Percentiles rank a stretch among this genome's conserved stretches.
These are phyloP conservation scores for Anisodus tanguticus DNA, from an alignment of 257 asterid genomes.

Conservation along the genomic window DNA sequence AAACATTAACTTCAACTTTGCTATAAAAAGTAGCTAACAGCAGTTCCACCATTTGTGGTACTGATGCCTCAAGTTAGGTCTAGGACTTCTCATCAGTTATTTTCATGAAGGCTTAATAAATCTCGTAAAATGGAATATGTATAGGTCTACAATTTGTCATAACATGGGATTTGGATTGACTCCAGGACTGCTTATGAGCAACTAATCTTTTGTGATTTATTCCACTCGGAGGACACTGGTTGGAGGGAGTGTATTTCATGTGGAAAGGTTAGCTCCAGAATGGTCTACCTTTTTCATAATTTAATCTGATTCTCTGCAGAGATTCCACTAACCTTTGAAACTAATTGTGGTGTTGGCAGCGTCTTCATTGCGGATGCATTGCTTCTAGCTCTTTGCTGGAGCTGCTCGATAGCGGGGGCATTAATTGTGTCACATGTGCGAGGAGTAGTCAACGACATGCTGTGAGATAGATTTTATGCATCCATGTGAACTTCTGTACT, in stretches of 20 bases:
- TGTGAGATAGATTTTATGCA: slow-evolving; percentile 55
- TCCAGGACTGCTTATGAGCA: slow-evolving; percentile 80
- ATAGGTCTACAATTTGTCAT: slow-evolving; percentile 10
- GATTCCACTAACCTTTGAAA: slow-evolving; percentile 20
- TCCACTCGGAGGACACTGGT: slow-evolving; percentile 85
- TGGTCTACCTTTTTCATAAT: slow-evolving; percentile 10
- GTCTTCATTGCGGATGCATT: slow-evolving; percentile 96
- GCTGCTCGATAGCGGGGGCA: slow-evolving; percentile 84
- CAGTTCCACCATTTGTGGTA: background rate
- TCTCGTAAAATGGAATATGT: background rate
- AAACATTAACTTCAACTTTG: background rate
- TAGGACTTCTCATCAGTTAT: background rate
- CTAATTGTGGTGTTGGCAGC: slow-evolving; percentile 52
- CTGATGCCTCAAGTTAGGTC: slow-evolving; percentile 1
- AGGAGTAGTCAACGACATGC: slow-evolving; percentile 50
- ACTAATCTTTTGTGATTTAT: slow-evolving; percentile 76
- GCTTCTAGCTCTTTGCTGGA: slow-evolving; percentile 76
- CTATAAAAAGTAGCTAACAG: background rate
- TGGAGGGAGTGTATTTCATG: slow-evolving; percentile 93
- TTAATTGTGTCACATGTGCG: slow-evolving; percentile 71
- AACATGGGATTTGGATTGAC: slow-evolving; percentile 31
- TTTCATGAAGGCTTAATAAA: background rate
- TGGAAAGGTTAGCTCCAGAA: slow-evolving; percentile 67
- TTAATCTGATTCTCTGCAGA: slow-evolving; percentile 15
- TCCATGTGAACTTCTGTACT: background rate